These are phyloP conservation scores for Dalechampia spathulata DNA, from an alignment of 441 rosid genomes.

Conservation along the genomic window DNA sequence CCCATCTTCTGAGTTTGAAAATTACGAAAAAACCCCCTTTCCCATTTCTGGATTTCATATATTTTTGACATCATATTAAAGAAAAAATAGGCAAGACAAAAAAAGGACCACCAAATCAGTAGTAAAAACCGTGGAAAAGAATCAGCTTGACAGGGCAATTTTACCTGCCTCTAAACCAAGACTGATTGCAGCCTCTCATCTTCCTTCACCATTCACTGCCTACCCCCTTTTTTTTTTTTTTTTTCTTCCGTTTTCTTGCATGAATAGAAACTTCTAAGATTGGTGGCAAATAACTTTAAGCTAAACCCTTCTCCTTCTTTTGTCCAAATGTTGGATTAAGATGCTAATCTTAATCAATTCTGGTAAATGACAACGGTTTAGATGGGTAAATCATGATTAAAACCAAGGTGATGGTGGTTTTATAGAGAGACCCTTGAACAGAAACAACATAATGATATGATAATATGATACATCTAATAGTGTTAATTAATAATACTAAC, in stretches of 20 bases:
- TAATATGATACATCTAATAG: neutral
- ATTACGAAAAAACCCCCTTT: too few species aligned
- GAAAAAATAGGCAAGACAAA: neutral
- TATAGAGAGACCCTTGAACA: neutral
- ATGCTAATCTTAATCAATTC: neutral
- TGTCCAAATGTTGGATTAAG: neutral
- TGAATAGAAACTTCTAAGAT: neutral
- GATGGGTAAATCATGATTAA: neutral
- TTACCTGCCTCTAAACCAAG: neutral
- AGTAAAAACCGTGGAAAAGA: neutral
- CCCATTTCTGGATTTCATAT: too few species aligned
- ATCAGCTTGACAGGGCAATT: slow-evolving; percentile 1
- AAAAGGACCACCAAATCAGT: neutral
- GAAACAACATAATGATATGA: neutral
- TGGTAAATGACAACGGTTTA: neutral
- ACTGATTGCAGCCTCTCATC: slow-evolving; percentile 14
- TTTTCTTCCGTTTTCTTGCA: too few species aligned
- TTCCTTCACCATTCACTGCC: neutral
- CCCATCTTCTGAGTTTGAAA: too few species aligned
- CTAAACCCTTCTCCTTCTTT: neutral
- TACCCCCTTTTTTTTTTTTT: neutral
- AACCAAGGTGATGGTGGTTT: neutral
- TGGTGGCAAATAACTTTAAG: neutral
- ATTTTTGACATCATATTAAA: too few species aligned
- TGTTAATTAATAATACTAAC: slow-evolving; percentile 3